Evolutionary conservation across 2,329 filamentous ascomycete species (phyloP).

Genomic region (Alternaria tenuissima): DNA sequence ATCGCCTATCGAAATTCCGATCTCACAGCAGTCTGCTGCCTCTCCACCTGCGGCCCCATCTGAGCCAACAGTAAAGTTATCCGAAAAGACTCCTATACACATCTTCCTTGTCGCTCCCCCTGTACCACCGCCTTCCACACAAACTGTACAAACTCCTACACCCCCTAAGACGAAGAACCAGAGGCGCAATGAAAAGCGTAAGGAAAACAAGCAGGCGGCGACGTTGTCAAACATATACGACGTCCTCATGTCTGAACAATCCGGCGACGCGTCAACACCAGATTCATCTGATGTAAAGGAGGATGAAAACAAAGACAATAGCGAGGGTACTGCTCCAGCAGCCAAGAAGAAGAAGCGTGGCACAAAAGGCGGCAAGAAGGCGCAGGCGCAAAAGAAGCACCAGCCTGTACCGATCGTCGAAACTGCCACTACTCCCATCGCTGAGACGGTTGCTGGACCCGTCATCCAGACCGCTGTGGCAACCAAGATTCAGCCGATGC

Average conservation of each 20-base stretch:
- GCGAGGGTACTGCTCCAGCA: not conserved
- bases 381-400: not conserved
- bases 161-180: not conserved
- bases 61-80: not conserved
- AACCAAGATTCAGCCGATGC: not conserved
- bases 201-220: not conserved
- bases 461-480: not conserved
- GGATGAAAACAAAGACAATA: not conserved
- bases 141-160: not conserved
- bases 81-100: not conserved
- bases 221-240: not conserved
- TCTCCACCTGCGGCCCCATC: not conserved
- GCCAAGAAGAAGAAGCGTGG: slow-evolving; percentile 2
- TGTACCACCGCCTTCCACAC: not conserved
- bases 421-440: not conserved
- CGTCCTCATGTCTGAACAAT: not conserved
- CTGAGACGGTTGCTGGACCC: not conserved
- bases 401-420: not conserved
- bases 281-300: not conserved
- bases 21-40: not conserved
- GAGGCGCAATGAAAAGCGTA: not conserved
- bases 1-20: not conserved
- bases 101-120: not conserved
- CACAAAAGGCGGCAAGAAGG: slow-evolving; percentile 4
- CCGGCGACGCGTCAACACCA: not conserved